phyloP scores from a whole-genome alignment of 768 basidiomycete genomes.

The Rhodosporidiobolus sp. region DNA sequence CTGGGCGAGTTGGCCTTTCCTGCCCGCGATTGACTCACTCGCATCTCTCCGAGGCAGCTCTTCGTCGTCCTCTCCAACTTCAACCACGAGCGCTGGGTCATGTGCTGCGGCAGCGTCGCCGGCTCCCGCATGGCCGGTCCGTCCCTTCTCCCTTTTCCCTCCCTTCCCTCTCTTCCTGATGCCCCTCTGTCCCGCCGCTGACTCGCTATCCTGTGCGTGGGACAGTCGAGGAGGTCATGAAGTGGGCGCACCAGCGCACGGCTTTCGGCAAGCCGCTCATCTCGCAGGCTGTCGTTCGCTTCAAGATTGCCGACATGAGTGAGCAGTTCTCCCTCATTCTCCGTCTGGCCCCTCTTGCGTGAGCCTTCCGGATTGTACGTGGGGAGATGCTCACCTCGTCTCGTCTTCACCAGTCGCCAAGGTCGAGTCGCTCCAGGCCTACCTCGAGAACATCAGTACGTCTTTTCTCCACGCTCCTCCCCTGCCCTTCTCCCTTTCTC shows the following conservation, averaged over 20 bases:
- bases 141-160: background rate
- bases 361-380: slow-evolving; percentile 86
- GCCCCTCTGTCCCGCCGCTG: too few relatives aligned
- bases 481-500: slow-evolving; percentile 46
- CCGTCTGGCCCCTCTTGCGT: slow-evolving; percentile 50
- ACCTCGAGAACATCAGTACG: slow-evolving; percentile 74
- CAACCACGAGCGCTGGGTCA: slow-evolving; percentile 40
- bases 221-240: slow-evolving; percentile 36
- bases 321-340: slow-evolving; percentile 53
- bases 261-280: slow-evolving; percentile 38
- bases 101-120: slow-evolving; percentile 37
- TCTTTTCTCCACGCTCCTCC: too few relatives aligned
- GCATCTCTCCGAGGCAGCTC: background rate
- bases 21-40: background rate
- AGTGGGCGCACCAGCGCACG: slow-evolving; percentile 41
- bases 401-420: slow-evolving; percentile 77
- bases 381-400: slow-evolving; percentile 54
- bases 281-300: slow-evolving; percentile 38
- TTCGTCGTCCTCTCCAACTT: slow-evolving; percentile 46
- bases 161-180: background rate
- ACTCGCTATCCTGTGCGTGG: background rate
- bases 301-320: slow-evolving; percentile 40
- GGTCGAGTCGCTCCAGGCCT: slow-evolving; percentile 71
- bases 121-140: slow-evolving; percentile 27
- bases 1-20: too few relatives aligned